phyloP scores from a whole-genome alignment of 139 green algal genomes.

The Coccomyxa sp. region DNA sequence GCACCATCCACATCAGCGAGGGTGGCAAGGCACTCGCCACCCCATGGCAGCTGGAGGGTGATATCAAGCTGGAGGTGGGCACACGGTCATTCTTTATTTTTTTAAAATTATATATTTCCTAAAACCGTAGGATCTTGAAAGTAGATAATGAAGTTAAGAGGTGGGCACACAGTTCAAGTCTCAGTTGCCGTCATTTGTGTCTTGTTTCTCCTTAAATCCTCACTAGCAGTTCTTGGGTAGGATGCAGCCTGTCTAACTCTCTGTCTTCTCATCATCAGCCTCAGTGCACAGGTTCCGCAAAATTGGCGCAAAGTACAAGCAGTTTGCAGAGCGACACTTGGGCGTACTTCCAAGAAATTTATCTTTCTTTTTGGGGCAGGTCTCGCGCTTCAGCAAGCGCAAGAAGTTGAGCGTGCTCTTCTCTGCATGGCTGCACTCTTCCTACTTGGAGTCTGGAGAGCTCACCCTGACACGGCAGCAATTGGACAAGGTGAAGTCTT shows the following conservation, averaged over 20 bases:
- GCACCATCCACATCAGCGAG: too few species aligned
- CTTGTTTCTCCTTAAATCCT: too few species aligned
- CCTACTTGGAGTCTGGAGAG: conserved; percentile 14
- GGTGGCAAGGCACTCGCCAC: neutral
- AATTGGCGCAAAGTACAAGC: neutral
- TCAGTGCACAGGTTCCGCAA: neutral
- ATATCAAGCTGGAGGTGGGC: conserved; percentile 6
- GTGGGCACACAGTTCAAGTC: neutral
- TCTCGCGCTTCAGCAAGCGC: neutral
- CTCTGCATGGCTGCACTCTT: conserved; percentile 33
- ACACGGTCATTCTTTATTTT: neutral
- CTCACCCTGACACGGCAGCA: conserved; percentile 2
- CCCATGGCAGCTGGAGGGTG: neutral
- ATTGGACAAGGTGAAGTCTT: conserved; percentile 16
- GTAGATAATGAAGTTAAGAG: neutral
- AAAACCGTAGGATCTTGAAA: neutral
- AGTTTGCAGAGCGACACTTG: neutral
- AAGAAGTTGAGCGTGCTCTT: conserved; percentile 11
- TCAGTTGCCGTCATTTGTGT: neutral
- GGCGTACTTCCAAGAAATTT: neutral
- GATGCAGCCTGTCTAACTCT: neutral
- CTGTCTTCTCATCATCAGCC: neutral
- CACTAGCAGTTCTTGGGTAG: too few species aligned
- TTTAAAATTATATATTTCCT: neutral
- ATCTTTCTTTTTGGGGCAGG: neutral